Evolutionary conservation across 306 rosid genomes (phyloP), one percentile per base, ranked within the genome.

Genomic region (Trifolium repens): DNA sequence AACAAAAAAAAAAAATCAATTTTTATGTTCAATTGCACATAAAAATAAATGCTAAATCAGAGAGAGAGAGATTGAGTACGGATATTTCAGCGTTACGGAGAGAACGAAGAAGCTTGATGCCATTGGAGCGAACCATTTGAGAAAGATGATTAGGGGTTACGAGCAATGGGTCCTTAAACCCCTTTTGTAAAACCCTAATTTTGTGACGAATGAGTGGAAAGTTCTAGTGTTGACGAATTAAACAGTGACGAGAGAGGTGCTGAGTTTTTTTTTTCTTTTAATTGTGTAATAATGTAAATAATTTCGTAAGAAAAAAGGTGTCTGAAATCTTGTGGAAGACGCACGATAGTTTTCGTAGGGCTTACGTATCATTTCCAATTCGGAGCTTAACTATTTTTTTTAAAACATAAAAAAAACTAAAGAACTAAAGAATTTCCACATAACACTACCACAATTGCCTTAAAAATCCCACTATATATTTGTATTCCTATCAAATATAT

Each of bases 111-210:
- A 93, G 79, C 77, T 72, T 79, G 83, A 75, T 73, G 80, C 93
- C 93, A 77, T 91, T 84, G 78, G 91, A 89, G 86, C 93, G 88
- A 84, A 84, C 93, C 98, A 93, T 93, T 73, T 78, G 81, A 26
- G 30, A 4, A 58, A 11, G 32, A 61, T 8, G 34, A 55, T 22
- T 43, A 37, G 39, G 67, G 44, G 34, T 61, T 61, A 34, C 34
- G 67, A 19, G 8, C 34, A 19, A 14, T 10, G 2, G 64, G 37
- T 15, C 13, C 13, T 34, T 58, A 58, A 58, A 58, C 64, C 64
- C 64, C 64, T 58, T 11, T 58, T 14, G 39, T 7, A 24, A 61
- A 61, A 32, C 43, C 67, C 67, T 34, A 32, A 61, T 3, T 14
- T 34, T 34, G 8, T 14, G 1, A 7, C n/a, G 5, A 15, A 13